Base-by-base conservation (phyloP, 1,284 basidiomycete species). In the Coniophora puteana region DNA sequence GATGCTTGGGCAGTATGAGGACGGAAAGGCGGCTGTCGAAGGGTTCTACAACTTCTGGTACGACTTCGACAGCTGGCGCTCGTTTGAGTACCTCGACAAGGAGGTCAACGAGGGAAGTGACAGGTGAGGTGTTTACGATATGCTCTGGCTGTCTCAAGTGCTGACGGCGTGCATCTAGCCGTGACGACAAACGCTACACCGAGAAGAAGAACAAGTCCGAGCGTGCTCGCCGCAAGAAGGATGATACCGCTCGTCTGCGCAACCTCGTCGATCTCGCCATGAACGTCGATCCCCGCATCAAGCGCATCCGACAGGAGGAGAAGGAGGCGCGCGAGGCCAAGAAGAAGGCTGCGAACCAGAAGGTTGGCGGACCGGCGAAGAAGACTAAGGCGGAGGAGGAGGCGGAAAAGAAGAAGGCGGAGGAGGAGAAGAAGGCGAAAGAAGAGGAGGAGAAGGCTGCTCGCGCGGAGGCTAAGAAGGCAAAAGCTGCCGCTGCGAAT, bases 171-270 rank as follows among this genome's bases (percentile, higher is more conserved):
- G 52, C 29, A 52, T 44, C 36, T 49, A 91, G 89, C 61, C 95
- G 96, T 51, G 95, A 98, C 63, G 94, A 99, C 63, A 98, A 99
- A 72, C 89, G 96, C 31, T 97, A 94, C 70, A 93, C 91, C 6
- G 96, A 99, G 70, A 98, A 98, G 78, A 99, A 99, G 80, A 99
- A 99, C 83, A 95, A 96, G 67, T 73, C 89, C 17, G 96, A 99
- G 68, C 92, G 96, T 33, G 88, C 92, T 3, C 80, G 92, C 43
- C 78, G 93, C 66, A 99, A 99, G 78, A 98, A 97, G 78, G 96
- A 97, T 59, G 96, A 99, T 69, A 98, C 83, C 44, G 87, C 92
- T 3, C 88, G 94, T 55, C 66, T 98, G 28, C 85, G 96, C 43
- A 74, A 72, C 36, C 74, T 98, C 20, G 93, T 99, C 36, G 96